Percentiles rank a stretch among this genome's conserved stretches.
Evolutionary conservation across 225 moss, liverwort and hornwort genomes (phyloP).

Genomic region (Pseudisothecium myosuroides): DNA sequence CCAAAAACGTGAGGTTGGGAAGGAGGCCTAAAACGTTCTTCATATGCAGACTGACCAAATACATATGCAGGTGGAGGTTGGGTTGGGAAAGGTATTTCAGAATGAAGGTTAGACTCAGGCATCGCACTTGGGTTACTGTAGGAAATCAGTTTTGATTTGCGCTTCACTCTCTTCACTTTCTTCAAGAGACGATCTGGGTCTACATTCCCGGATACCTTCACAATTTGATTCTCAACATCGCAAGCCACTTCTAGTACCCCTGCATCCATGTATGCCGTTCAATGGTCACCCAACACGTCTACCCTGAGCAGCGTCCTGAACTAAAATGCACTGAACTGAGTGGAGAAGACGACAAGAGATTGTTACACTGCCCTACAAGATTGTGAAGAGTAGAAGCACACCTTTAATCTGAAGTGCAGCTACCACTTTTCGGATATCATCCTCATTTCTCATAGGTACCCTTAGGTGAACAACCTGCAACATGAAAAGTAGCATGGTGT

Average conservation of each 20-base stretch:
- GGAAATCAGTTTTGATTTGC: constrained; percentile 23
- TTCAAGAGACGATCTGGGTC: constrained; percentile 35
- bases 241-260: constrained; percentile 36
- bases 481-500: neutral
- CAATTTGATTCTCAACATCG: constrained; percentile 28
- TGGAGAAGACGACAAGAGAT: neutral
- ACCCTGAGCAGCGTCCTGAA: neutral
- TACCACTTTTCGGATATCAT: constrained; percentile 34
- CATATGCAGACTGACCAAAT: neutral
- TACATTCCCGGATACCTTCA: constrained; percentile 29
- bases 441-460: constrained; percentile 33
- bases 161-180: constrained; percentile 35
- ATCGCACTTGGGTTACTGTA: constrained; percentile 23
- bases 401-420: constrained; percentile 28
- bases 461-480: constrained; percentile 32
- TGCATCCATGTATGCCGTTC: neutral
- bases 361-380: neutral
- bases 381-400: neutral
- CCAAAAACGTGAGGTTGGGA: neutral
- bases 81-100: neutral
- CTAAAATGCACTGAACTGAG: neutral
- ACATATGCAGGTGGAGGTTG: neutral
- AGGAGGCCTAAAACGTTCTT: neutral
- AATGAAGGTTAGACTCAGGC: neutral
- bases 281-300: neutral